phyloP scores from a whole-genome alignment of 75 land plant species.

The Picea glauca region DNA sequence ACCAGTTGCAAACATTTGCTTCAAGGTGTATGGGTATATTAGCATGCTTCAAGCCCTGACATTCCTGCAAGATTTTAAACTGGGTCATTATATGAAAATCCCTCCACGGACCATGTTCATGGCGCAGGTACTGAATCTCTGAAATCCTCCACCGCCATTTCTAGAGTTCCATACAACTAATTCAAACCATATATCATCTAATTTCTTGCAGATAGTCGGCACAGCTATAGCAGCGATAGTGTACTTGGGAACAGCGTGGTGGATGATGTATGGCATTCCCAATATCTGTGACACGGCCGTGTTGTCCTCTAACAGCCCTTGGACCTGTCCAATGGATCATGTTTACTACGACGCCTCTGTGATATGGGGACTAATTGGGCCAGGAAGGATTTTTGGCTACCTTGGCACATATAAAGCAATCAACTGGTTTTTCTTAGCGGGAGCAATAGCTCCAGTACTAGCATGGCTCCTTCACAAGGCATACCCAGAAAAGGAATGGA shows the following conservation, averaged over 20 bases:
- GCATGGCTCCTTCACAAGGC: constrained; percentile 58
- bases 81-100: constrained; percentile 47
- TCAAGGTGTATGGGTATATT: constrained; percentile 34
- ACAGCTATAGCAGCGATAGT: constrained; percentile 51
- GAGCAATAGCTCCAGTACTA: constrained; percentile 70
- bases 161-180: too few relatives aligned
- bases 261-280: constrained; percentile 61
- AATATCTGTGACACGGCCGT: constrained; percentile 48
- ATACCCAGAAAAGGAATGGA: constrained; percentile 68
- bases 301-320: constrained; percentile 60
- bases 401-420: constrained; percentile 54
- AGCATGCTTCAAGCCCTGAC: constrained; percentile 35
- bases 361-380: constrained; percentile 86
- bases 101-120: constrained; percentile 44
- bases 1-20: constrained; percentile 33
- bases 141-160: too few relatives aligned
- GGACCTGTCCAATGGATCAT: constrained; percentile 79
- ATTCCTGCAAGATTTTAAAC: constrained; percentile 40
- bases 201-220: too few relatives aligned
- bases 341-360: constrained; percentile 92
- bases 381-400: constrained; percentile 70
- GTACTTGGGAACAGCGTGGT: constrained; percentile 73
- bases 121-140: constrained; percentile 21
- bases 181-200: too few relatives aligned
- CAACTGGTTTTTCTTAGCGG: constrained; percentile 79